These are phyloP conservation scores for Colletotrichum scovillei DNA, from an alignment of 2,329 filamentous ascomycete species.

Conservation along the genomic window DNA sequence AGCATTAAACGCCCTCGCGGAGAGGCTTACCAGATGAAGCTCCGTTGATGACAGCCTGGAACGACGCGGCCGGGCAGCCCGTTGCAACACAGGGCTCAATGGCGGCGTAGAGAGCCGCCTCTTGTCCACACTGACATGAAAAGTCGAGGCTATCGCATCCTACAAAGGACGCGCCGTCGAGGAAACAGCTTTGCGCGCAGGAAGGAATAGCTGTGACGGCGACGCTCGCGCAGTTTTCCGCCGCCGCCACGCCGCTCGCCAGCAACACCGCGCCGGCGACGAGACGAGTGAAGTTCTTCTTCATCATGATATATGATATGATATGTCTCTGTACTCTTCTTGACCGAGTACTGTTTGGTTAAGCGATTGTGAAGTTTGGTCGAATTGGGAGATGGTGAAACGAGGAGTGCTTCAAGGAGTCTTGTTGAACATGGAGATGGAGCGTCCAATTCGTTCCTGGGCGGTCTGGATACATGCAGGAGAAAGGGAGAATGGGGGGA, in stretches of 20 bases:
- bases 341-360: background rate
- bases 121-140: constrained; percentile 42
- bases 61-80: constrained; percentile 39
- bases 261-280: background rate
- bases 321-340: background rate
- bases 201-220: constrained; percentile 41
- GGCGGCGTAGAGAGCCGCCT: constrained; percentile 38
- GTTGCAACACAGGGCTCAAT: constrained; percentile 44
- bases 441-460: constrained; percentile 20
- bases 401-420: constrained; percentile 24
- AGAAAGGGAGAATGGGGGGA: background rate
- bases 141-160: constrained; percentile 43
- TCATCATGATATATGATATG: background rate
- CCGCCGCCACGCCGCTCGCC: constrained; percentile 2
- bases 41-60: constrained; percentile 42
- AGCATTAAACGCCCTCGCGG: background rate
- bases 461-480: constrained; percentile 10
- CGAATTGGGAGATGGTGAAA: constrained; percentile 21
- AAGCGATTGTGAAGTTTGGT: background rate
- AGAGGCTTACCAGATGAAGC: constrained; percentile 33
- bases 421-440: constrained; percentile 3
- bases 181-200: constrained; percentile 44
- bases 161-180: constrained; percentile 40
- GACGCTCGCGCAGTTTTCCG: constrained; percentile 40
- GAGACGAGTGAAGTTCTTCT: background rate